Evolutionary conservation across 1,284 basidiomycete genomes (phyloP).

Genomic region (Phylloporus sp.): DNA sequence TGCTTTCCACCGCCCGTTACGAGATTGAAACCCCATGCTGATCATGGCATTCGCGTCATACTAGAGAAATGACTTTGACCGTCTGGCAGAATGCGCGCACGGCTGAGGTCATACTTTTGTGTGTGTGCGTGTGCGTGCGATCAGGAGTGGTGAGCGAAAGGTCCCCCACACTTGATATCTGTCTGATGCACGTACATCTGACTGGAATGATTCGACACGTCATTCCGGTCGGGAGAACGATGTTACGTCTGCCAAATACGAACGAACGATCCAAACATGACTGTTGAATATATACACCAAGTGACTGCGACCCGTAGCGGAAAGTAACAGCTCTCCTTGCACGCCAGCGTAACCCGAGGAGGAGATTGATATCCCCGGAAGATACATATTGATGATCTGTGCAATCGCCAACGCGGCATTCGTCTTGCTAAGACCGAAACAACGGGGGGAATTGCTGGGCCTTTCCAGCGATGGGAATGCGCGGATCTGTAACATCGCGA

Average conservation of each 20-base stretch:
- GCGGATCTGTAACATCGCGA: constrained; percentile 4
- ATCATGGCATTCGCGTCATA: constrained; percentile 9
- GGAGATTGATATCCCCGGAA: neutral
- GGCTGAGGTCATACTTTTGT: constrained; percentile 16
- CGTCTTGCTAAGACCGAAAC: neutral
- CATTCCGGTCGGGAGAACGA: constrained; percentile 4
- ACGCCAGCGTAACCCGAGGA: neutral
- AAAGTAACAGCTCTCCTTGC: neutral
- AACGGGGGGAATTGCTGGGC: neutral
- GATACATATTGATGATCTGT: neutral
- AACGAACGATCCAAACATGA: neutral
- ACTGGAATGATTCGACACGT: constrained; percentile 13
- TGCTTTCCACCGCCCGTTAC: neutral
- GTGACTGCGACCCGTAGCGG: neutral
- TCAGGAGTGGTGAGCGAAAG: constrained; percentile 5
- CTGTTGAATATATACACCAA: neutral
- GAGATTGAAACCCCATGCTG: constrained; percentile 21
- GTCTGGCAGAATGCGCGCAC: constrained; percentile 4
- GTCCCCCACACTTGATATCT: constrained; percentile 4
- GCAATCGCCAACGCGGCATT: neutral
- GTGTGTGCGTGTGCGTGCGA: constrained; percentile 10
- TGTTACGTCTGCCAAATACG: constrained; percentile 1
- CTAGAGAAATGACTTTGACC: constrained; percentile 14
- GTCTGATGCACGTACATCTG: constrained; percentile 9
- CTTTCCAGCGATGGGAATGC: constrained; percentile 1